Evolutionary conservation across 2,329 filamentous ascomycete species (phyloP).

Genomic region (Alternaria angustiovoidea): DNA sequence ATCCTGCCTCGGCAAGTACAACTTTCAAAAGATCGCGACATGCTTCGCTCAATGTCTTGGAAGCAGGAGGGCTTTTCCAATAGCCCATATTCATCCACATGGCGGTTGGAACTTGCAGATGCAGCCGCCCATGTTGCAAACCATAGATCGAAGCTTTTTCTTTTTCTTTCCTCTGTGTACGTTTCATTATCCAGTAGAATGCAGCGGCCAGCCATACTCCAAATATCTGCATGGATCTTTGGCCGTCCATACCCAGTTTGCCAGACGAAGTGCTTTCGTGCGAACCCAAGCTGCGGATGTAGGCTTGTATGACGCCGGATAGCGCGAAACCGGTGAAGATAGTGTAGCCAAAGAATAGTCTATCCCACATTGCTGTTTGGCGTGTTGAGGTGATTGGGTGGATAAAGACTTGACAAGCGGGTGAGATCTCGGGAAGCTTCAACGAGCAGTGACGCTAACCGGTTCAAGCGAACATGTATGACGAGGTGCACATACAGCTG

Average conservation of each 20-base stretch:
- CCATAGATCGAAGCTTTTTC: constrained; percentile 51
- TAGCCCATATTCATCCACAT: constrained; percentile 73
- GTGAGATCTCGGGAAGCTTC: not conserved
- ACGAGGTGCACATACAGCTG: not conserved
- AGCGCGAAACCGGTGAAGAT: not conserved
- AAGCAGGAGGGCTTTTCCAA: constrained; percentile 54
- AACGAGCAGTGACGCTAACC: not conserved
- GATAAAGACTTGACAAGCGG: not conserved
- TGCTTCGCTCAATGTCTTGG: constrained; percentile 53
- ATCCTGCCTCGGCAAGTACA: constrained; percentile 56
- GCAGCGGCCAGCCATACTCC: not conserved
- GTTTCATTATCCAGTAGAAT: not conserved
- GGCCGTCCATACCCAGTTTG: not conserved
- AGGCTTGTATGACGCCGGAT: not conserved
- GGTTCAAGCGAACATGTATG: not conserved
- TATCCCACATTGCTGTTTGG: not conserved
- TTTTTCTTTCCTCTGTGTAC: not conserved
- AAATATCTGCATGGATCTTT: not conserved
- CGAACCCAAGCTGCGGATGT: not conserved
- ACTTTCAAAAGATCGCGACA: constrained; percentile 60
- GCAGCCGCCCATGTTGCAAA: constrained; percentile 65
- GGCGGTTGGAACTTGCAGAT: constrained; percentile 57
- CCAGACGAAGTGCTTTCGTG: not conserved
- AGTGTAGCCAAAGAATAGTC: not conserved
- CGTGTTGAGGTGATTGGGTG: not conserved